Percentiles rank a stretch among this genome's conserved stretches.
Conservation (phyloP, 2,329 filamentous ascomycete species). For the Neonectria neomacrospora region DNA sequence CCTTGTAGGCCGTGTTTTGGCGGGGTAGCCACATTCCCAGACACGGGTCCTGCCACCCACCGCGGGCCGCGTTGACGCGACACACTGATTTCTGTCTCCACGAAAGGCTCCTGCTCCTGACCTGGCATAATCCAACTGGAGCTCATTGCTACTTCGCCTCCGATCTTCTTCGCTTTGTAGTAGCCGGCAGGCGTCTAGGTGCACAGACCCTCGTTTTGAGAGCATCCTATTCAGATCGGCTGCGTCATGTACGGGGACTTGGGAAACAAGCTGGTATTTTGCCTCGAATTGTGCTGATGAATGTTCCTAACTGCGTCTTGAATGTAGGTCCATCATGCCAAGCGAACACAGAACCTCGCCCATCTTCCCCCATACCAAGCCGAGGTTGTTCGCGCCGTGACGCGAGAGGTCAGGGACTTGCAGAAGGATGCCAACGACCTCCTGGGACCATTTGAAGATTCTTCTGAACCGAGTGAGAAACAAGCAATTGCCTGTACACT, state of each 20-base stretch:
- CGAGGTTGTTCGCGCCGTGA: constrained; percentile 87
- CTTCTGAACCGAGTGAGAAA: constrained; percentile 85
- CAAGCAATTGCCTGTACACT: constrained; percentile 88
- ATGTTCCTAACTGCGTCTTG: constrained; percentile 22
- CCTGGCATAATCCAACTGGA: background rate
- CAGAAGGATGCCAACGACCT: constrained; percentile 85
- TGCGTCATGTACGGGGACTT: constrained; percentile 84
- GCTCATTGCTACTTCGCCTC: background rate
- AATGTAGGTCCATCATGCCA: constrained; percentile 88
- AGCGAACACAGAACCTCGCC: constrained; percentile 87
- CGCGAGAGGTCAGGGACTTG: constrained; percentile 91
- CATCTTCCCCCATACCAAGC: constrained; percentile 93
- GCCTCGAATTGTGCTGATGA: background rate
- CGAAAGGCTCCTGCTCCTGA: constrained; percentile 16
- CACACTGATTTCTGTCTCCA: constrained; percentile 20
- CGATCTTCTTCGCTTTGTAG: background rate
- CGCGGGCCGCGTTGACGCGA: constrained; percentile 31
- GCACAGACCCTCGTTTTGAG: constrained; percentile 3
- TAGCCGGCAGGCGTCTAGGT: constrained; percentile 7
- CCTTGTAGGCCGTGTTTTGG: constrained; percentile 41
- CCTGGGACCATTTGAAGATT: constrained; percentile 83
- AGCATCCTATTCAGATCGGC: constrained; percentile 8
- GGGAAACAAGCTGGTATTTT: constrained; percentile 80
- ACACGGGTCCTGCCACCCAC: constrained; percentile 30
- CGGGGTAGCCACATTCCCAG: constrained; percentile 36